Conservation (phyloP, 306 rosid species). For the Cucurbita maxima region DNA sequence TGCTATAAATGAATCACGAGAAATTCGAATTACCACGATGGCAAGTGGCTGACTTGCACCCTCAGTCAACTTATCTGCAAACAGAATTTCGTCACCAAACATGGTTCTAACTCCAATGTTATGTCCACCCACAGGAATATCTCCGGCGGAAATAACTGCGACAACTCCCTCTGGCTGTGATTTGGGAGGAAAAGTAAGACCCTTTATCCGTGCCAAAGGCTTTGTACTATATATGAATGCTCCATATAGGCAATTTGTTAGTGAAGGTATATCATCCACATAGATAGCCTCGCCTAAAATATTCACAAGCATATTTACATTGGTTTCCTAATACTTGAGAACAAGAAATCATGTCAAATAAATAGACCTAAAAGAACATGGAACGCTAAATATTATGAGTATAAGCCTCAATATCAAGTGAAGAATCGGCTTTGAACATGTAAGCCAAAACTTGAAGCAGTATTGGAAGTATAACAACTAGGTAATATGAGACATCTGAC, state of each 20-base stretch:
- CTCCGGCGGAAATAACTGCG: conserved; percentile 44
- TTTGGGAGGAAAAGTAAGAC: conserved; percentile 31
- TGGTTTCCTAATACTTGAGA: background rate
- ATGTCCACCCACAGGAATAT: conserved; percentile 58
- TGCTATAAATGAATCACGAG: conserved; percentile 7
- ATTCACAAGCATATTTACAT: conserved; percentile 8
- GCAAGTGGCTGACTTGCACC: conserved; percentile 75
- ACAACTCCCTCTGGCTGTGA: conserved; percentile 34
- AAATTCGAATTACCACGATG: conserved; percentile 45
- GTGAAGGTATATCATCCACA: conserved; percentile 88
- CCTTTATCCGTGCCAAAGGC: conserved; percentile 59
- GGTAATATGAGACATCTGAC: background rate
- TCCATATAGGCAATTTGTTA: conserved; percentile 66
- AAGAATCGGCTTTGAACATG: background rate
- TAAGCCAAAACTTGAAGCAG: background rate
- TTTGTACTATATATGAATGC: conserved; percentile 56
- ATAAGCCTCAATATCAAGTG: background rate
- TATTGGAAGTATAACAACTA: background rate
- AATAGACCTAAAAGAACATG: background rate
- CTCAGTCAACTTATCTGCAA: conserved; percentile 50
- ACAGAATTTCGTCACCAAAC: conserved; percentile 59
- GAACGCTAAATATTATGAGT: background rate
- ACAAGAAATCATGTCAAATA: background rate
- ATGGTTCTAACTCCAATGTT: conserved; percentile 48
- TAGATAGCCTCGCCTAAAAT: conserved; percentile 74